phyloP scores from a whole-genome alignment of 2,329 filamentous ascomycete genomes.

The Ophiostoma triangulosporum region DNA sequence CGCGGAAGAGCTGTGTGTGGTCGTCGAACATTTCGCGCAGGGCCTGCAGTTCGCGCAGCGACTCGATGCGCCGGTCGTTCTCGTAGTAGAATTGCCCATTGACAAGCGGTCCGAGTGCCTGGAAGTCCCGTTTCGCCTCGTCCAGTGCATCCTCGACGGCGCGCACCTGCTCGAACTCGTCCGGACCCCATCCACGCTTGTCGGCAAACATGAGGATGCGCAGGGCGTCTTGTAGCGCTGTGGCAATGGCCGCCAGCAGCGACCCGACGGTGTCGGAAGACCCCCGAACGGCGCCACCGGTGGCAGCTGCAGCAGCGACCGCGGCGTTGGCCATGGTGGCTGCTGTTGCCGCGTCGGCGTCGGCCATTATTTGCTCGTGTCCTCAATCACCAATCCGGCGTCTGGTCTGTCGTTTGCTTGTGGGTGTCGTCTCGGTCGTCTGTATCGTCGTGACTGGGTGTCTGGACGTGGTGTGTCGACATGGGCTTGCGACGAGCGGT shows the following conservation, averaged over 20 bases:
- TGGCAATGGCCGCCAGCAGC: constrained; percentile 44
- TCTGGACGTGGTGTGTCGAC: background rate
- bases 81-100: constrained; percentile 45
- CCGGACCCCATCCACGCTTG: constrained; percentile 43
- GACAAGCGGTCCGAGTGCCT: constrained; percentile 40
- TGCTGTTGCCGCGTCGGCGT: constrained; percentile 1
- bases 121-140: constrained; percentile 47
- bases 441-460: background rate
- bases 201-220: constrained; percentile 43
- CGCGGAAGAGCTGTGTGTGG: constrained; percentile 36
- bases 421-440: background rate
- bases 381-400: background rate
- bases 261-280: constrained; percentile 39
- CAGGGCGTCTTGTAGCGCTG: constrained; percentile 36
- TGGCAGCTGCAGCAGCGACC: background rate
- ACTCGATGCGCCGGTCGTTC: constrained; percentile 42
- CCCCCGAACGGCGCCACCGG: background rate
- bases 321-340: constrained; percentile 12
- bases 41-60: constrained; percentile 34
- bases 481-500: background rate
- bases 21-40: constrained; percentile 32
- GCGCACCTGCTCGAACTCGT: constrained; percentile 46
- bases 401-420: background rate
- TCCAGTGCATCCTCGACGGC: constrained; percentile 42
- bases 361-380: background rate